Percentiles rank a stretch among this genome's conserved stretches.
Conservation (phyloP, 2,329 filamentous ascomycete species). For the Aureobasidium mangrovei region DNA sequence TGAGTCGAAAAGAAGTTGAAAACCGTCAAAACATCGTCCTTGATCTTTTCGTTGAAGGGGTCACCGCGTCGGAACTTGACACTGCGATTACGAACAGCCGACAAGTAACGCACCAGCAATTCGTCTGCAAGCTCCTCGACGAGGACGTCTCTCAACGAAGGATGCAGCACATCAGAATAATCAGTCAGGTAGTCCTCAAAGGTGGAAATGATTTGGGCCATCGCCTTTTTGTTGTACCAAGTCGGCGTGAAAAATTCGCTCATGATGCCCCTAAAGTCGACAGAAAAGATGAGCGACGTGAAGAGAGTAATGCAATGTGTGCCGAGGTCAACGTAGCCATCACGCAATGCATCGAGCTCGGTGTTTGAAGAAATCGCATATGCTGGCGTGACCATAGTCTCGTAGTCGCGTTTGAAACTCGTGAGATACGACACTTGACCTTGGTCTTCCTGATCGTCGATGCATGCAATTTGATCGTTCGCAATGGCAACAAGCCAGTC, state of each 20-base stretch:
- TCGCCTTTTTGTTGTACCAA: conserved; percentile 80
- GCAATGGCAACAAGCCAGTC: conserved; percentile 96
- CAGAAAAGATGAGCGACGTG: conserved; percentile 74
- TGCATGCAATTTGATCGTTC: conserved; percentile 97
- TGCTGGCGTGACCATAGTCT: conserved; percentile 66
- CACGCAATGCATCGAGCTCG: conserved; percentile 67
- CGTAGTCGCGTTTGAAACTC: conserved; percentile 76
- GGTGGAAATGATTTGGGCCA: conserved; percentile 89
- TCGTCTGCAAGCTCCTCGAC: conserved; percentile 90
- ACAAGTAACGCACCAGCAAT: conserved; percentile 77
- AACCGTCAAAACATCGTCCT: conserved; percentile 81
- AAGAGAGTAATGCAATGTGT: conserved; percentile 89
- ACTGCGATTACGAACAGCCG: conserved; percentile 69
- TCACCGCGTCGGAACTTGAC: conserved; percentile 82
- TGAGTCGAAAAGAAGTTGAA: conserved; percentile 79
- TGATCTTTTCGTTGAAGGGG: conserved; percentile 85
- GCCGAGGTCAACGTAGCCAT: conserved; percentile 90
- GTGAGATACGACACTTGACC: conserved; percentile 72
- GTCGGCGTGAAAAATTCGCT: conserved; percentile 81
- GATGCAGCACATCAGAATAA: conserved; percentile 75
- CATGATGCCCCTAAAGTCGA: conserved; percentile 79
- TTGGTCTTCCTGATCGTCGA: conserved; percentile 71
- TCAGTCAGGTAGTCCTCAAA: conserved; percentile 91
- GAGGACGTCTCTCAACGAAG: conserved; percentile 81
- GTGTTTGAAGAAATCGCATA: conserved; percentile 64